Evolutionary conservation across 169 alveolate genomes (phyloP).

Genomic region (Plasmodium inui): DNA sequence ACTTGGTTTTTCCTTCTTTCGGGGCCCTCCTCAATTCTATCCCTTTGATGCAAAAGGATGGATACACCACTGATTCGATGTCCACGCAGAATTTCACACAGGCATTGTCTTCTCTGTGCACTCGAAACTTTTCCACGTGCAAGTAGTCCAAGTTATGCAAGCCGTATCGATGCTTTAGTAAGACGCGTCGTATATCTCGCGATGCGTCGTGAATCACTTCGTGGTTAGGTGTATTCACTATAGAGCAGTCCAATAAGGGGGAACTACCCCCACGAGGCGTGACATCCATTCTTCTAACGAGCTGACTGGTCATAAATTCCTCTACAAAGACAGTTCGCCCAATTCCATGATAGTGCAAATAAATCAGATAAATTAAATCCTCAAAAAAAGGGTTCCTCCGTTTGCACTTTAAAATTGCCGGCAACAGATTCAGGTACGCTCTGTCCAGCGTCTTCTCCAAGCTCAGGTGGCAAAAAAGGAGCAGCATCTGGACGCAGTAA

Average conservation of each 20-base stretch:
- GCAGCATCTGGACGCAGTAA: conserved; percentile 13
- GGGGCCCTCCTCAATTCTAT: not conserved
- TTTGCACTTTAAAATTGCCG: conserved; percentile 10
- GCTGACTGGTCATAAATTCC: not conserved
- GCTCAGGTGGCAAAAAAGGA: conserved; percentile 35
- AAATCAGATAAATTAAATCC: conserved; percentile 29
- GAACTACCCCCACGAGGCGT: not conserved
- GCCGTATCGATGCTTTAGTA: conserved; percentile 2
- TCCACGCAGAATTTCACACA: conserved; percentile 1
- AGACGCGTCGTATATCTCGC: not conserved
- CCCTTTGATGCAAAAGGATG: conserved; percentile 24
- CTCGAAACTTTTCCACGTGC: conserved; percentile 42
- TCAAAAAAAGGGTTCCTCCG: conserved; percentile 22
- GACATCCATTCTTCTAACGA: not conserved
- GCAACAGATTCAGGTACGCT: conserved; percentile 27
- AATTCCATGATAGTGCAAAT: conserved; percentile 42
- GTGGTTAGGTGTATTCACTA: not conserved
- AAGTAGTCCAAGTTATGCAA: conserved; percentile 15
- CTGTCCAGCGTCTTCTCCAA: conserved; percentile 22
- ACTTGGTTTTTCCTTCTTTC: not conserved
- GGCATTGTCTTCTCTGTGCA: not conserved
- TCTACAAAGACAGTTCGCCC: not conserved
- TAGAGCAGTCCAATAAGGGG: not conserved
- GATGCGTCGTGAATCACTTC: not conserved
- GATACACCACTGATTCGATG: conserved; percentile 31